Base-by-base conservation (phyloP, 1,139 yeast genomes). In the Candida albicans region DNA sequence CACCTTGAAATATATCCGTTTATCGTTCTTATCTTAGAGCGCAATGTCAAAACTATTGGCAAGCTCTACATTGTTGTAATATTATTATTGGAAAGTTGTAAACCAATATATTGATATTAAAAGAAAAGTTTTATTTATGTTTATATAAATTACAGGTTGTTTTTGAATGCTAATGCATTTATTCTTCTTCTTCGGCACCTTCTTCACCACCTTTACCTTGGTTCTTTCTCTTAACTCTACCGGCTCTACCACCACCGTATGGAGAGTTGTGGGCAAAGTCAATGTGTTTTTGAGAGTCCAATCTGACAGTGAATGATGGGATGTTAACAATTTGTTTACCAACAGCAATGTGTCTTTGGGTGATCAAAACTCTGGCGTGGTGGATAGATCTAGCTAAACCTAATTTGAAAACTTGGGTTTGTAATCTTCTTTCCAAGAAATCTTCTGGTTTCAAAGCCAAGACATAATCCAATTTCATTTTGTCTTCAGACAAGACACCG, bases 161-260 rank as follows among this genome's bases (percentile, higher is more conserved):
- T 24, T 37, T 29, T 13, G 18, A 28, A 25, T 37, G 34, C 37
- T 12, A 40, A 37, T 25, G 42, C 39, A 41, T 43, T 44, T 46
- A 46, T 42, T 46, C 50, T 67, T 77, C 80, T 54, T 82, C 95
- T 55, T 71, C 78, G 63, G 78, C 95, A 59, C 73, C 93, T 56
- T 66, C 88, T 54, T 70, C 93, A 52, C 68, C 81, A 61, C 71
- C 83, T 73, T 81, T 84, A 71, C 77, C 84, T 73, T 85, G 87
- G 84, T 87, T 83, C 81, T 82, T 91, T 88, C 99, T 90, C 86
- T 95, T 95, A 68, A 89, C 96, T 84, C 99, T 95, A 76, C 99
- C 99, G 65, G 99, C 95, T 82, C 99, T 93, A 65, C 97, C 99
- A 81, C 99, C 99, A 75, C 99, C 99, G 89, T 88, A 93, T 77